phyloP scores from a whole-genome alignment of 306 rosid species.

The Vachellia collinsii region DNA sequence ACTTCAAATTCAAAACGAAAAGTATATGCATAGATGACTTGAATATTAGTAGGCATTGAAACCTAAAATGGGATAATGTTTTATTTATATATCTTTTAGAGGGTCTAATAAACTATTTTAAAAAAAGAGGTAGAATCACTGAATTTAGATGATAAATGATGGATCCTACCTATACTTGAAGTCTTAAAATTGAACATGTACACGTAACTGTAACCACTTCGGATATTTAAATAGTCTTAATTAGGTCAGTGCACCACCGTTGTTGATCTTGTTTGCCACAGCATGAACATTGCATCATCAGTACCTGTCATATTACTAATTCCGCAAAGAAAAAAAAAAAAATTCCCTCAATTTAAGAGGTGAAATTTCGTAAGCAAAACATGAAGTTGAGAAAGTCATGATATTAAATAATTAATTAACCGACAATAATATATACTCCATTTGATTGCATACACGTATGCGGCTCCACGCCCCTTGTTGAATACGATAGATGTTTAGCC shows the following conservation, averaged over 20 bases:
- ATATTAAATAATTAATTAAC: no score
- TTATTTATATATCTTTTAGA: background rate
- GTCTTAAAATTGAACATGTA: background rate
- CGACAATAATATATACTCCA: no score
- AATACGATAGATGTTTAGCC: no score
- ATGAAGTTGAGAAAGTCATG: no score
- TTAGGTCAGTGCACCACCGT: background rate
- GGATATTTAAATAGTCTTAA: background rate
- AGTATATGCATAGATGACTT: background rate
- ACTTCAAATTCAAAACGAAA: background rate
- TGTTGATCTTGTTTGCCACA: background rate
- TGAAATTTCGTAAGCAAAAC: no score
- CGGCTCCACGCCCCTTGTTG: no score
- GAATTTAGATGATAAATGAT: no score
- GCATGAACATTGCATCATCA: background rate
- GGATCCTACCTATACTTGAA: background rate
- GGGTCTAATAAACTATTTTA: background rate
- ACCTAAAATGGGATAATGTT: background rate
- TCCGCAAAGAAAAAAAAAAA: no score
- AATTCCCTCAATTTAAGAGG: no score
- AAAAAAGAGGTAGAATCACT: background rate
- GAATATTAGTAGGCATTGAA: background rate
- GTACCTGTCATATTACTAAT: no score
- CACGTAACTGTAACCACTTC: background rate
- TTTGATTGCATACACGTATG: no score